A percentile compares a stretch with the other conserved stretches of the same genome.
phyloP scores from a whole-genome alignment of 768 basidiomycete species.

The Tricholoma hemisulphureum region DNA sequence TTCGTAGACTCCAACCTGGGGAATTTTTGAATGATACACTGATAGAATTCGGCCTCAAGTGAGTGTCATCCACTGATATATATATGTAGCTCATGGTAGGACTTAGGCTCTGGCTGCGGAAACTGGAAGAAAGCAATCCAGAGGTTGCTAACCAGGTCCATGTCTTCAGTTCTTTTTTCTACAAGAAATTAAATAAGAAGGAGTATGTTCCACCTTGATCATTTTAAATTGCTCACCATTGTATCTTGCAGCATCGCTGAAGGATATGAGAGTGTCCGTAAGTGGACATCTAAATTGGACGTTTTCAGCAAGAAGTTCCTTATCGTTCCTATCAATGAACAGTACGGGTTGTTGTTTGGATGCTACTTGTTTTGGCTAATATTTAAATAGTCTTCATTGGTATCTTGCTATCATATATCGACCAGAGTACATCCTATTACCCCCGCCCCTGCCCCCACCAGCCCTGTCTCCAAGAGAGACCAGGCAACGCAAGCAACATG shows the following conservation, averaged over 20 bases:
- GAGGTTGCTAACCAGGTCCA: slow-evolving; percentile 72
- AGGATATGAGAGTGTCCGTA: slow-evolving; percentile 81
- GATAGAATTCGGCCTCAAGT: slow-evolving; percentile 96
- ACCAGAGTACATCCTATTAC: slow-evolving; percentile 63
- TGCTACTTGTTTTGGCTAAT: neutral
- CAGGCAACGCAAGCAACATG: slow-evolving; percentile 7
- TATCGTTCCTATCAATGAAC: slow-evolving; percentile 94
- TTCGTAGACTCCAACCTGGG: slow-evolving; percentile 66
- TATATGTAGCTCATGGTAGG: neutral
- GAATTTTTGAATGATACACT: slow-evolving; percentile 96
- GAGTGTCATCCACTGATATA: slow-evolving; percentile 24
- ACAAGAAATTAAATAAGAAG: slow-evolving; percentile 84
- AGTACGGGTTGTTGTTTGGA: slow-evolving; percentile 49
- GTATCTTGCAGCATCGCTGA: slow-evolving; percentile 42
- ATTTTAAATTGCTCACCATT: neutral
- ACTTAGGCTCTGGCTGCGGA: slow-evolving; percentile 66
- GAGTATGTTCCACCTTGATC: slow-evolving; percentile 39
- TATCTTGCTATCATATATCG: slow-evolving; percentile 92
- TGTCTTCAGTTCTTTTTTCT: slow-evolving; percentile 97
- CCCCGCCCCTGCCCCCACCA: slow-evolving; percentile 25
- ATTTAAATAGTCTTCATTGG: slow-evolving; percentile 78
- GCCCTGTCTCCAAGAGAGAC: slow-evolving; percentile 8
- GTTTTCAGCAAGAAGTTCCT: slow-evolving; percentile 91
- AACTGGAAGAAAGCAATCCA: slow-evolving; percentile 53
- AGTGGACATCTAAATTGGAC: slow-evolving; percentile 91